phyloP scores from a whole-genome alignment of 2,329 filamentous ascomycete species.

The Ustilaginoidea virens region DNA sequence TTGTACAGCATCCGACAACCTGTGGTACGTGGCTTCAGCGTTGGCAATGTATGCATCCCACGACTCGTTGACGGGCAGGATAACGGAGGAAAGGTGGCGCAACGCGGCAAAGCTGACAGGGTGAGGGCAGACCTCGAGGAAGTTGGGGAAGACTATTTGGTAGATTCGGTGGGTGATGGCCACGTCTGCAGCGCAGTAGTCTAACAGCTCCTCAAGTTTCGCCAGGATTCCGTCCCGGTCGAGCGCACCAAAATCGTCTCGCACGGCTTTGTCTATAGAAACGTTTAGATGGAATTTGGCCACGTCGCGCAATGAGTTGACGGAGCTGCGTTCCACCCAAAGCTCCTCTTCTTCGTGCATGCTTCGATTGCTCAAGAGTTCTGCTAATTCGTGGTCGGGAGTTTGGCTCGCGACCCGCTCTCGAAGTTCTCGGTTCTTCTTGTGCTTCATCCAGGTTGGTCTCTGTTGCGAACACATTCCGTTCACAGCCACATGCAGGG shows the following conservation, averaged over 20 bases:
- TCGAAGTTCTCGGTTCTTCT: slow-evolving; percentile 72
- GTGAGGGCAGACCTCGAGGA: slow-evolving; percentile 80
- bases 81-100: slow-evolving; percentile 83
- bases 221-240: slow-evolving; percentile 53
- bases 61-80: slow-evolving; percentile 72
- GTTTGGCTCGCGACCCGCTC: slow-evolving; percentile 64
- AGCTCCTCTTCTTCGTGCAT: slow-evolving; percentile 84
- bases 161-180: slow-evolving; percentile 89
- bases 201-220: slow-evolving; percentile 67
- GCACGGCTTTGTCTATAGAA: slow-evolving; percentile 74
- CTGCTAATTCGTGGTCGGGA: slow-evolving; percentile 53
- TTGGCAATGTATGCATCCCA: slow-evolving; percentile 79
- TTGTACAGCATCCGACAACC: slow-evolving; percentile 61
- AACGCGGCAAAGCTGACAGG: slow-evolving; percentile 94
- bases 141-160: slow-evolving; percentile 80
- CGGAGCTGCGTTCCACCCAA: slow-evolving; percentile 87
- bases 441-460: slow-evolving; percentile 94
- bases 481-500: slow-evolving; percentile 90
- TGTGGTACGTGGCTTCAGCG: slow-evolving; percentile 71
- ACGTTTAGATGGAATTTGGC: slow-evolving; percentile 92
- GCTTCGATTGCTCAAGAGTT: slow-evolving; percentile 51
- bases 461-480: slow-evolving; percentile 97
- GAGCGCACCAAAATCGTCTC: slow-evolving; percentile 75
- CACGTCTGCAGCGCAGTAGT: slow-evolving; percentile 93
- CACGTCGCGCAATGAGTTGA: slow-evolving; percentile 90